Base-by-base conservation (phyloP, 306 rosid species). In the Fragaria iinumae region DNA sequence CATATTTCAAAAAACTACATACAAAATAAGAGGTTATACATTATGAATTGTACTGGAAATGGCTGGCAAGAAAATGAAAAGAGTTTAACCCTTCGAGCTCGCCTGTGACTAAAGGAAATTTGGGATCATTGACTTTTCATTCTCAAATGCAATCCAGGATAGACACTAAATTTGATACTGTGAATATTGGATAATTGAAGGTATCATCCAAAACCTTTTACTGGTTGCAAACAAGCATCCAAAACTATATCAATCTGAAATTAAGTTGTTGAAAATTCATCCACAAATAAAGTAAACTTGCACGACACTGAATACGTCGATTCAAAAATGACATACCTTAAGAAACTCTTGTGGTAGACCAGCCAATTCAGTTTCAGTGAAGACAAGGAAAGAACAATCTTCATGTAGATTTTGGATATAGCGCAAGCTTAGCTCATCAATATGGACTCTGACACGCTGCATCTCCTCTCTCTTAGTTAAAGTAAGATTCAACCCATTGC, bases 401-500 rank as follows among this genome's bases (percentile, higher is more conserved):
- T 95, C 92, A 5, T 84, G 84, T 81, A 95, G 87, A 82, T 90
- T 95, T 84, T 91, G 89, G 67, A 95, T 82, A 84, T 90, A 95
- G 74, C 79, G 83, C 39, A 85, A 80, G 86, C 97, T 89, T 81
- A 95, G 87, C 21, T 88, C 90, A 74, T 92, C 93, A 52, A 95
- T 90, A 80, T 90, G 92, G 83, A 76, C 82, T 77, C 74, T 88
- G 76, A 95, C 71, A 39, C 90, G 96, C 79, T 77, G 83, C 86
- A 95, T 78, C 85, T 90, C 97, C 77, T 87, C 93, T 88, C 92
- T 89, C 86, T 95, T 95, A 76, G 93, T 87, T 67, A 83, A 84
- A 60, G 97, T 90, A 78, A 95, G 96, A 86, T 91, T 91, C 87
- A 95, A 82, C 47, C 99, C 99, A 89, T 91, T 90, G 66, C 84